Evolutionary conservation across 2,329 filamentous ascomycete genomes (phyloP), one percentile per base, ranked within the genome.

Genomic region (Diaporthe aspalathi): DNA sequence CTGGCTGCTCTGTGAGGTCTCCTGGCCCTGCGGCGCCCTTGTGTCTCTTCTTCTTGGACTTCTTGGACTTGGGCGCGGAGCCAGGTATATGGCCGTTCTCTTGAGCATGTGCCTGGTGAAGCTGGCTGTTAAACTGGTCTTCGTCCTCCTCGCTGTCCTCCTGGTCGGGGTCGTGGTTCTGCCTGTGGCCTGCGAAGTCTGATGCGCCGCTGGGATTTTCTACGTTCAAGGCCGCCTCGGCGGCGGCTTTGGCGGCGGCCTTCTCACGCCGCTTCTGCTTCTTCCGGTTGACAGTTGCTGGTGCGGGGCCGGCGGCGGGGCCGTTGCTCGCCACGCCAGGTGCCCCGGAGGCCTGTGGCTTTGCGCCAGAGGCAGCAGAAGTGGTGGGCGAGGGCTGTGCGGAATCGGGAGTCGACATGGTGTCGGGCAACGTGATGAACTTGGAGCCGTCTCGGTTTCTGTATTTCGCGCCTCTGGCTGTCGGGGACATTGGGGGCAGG

Each of bases 221-320:
- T 49, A 43, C 70, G 16, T 79, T 80, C 40, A 77, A 74, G 9
- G 77, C 79, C 74, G 84, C 82, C 75, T 84, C 84, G 40, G 86
- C 86, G 54, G 87, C 89, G 38, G 89, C 89, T 78, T 92, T 89
- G 73, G 91, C 92, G 40, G 93, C 92, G 43, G 92, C 93, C 82
- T 98, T 98, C 79, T 93, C 92, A 75, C 95, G 90, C 76, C 95
- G 90, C 86, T 97, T 98, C 81, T 96, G 93, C 86, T 98, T 98
- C 87, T 98, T 98, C 79, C 93, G 91, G 83, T 97, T 98, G 66
- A 95, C 92, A 11, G 86, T 78, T 54, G 62, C 50, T 70, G 84
- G 85, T 54, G 85, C 83, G 57, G 81, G 76, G n/a, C n/a, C n/a
- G n/a, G n/a, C n/a, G 62, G 73, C 73, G 73, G 82, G 78, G 72